Base-by-base conservation (phyloP, 2,329 filamentous ascomycete species). In the Talaromyces sp. region DNA sequence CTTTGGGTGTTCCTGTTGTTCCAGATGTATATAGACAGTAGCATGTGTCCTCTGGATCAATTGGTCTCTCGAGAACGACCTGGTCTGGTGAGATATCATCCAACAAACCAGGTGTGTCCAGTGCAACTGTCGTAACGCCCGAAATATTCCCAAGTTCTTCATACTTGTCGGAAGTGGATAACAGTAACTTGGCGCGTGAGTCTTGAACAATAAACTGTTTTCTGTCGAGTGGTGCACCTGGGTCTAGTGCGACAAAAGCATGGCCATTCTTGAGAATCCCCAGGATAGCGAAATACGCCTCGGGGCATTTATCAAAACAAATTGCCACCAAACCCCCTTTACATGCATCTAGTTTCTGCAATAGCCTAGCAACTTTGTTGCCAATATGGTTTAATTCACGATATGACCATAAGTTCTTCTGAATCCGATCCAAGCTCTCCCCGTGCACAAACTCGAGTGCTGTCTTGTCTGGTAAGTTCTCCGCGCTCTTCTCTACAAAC, bases 21-120 rank as follows among this genome's bases (percentile, higher is more conserved):
- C 91, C 91, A 3, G 89, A 93, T 0, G 91, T 96, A 72, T 96
- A 96, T 1, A 96, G 80, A 61, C 90, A 93, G 70, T 96, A 96
- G 66, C 88, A 91, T 0, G 86, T 85, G 64, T 87, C 83, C 24
- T 82, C 77, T 4, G 83, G 73, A 1, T 71, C 63, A 38, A 80
- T 69, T n/a, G 65, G 35, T 14, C 72, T 70, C n/a, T 61, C 65
- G 31, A 78, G 70, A 14, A 61, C 62, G 4, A 73, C 74, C 19
- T 71, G 57, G 76, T 70, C 19, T 58, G 68, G 10, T 63, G 74
- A 61, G 73, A 80, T 14, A 50, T 61, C 63, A 10, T 73, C 74
- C 7, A 79, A 64, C 43, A 72, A 67, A 29, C 69, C 66, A 14
- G 70, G 59, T 58, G 78, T 70, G 64, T 84, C 80, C 11, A 84